These are phyloP conservation scores for Musa beccarii DNA, from an alignment of 176 grass and related monocot species.

Conservation along the genomic window DNA sequence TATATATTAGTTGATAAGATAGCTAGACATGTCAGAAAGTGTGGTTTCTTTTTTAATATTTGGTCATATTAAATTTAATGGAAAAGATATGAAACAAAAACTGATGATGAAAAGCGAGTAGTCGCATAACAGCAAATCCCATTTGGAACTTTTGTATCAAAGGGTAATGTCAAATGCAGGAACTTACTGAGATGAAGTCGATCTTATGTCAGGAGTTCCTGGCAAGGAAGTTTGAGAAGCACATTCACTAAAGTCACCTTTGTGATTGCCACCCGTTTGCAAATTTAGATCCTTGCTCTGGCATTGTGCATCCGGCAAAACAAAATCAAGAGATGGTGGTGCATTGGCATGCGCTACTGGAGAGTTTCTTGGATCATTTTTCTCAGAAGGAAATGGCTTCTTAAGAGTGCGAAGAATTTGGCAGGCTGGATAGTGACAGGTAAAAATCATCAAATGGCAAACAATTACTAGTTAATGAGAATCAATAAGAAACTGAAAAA, in stretches of 20 bases:
- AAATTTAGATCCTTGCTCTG: neutral
- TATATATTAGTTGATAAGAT: neutral
- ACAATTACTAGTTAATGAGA: slow-evolving; percentile 9
- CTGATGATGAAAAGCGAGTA: neutral
- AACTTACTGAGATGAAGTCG: slow-evolving; percentile 2
- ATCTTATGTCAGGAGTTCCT: neutral
- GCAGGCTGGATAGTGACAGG: slow-evolving; percentile 35
- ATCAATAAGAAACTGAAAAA: slow-evolving; percentile 11
- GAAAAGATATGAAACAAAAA: too few relatives aligned
- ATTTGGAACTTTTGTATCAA: neutral
- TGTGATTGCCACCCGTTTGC: neutral
- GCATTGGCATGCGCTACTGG: slow-evolving; percentile 11
- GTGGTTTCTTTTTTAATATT: too few relatives aligned
- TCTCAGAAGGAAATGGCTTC: slow-evolving; percentile 23
- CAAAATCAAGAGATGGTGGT: slow-evolving; percentile 9
- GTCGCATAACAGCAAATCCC: neutral
- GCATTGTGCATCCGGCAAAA: neutral
- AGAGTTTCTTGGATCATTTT: neutral
- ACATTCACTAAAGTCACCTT: neutral
- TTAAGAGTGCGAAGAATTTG: slow-evolving; percentile 50
- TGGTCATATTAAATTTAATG: too few relatives aligned
- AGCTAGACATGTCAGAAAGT: too few relatives aligned
- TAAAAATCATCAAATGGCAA: slow-evolving; percentile 12
- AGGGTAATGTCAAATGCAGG: neutral
- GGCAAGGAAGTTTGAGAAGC: neutral